A percentile compares a stretch with the other conserved stretches of the same genome.
Conservation (phyloP, 768 basidiomycete genomes). For the Dioszegia hungarica region DNA sequence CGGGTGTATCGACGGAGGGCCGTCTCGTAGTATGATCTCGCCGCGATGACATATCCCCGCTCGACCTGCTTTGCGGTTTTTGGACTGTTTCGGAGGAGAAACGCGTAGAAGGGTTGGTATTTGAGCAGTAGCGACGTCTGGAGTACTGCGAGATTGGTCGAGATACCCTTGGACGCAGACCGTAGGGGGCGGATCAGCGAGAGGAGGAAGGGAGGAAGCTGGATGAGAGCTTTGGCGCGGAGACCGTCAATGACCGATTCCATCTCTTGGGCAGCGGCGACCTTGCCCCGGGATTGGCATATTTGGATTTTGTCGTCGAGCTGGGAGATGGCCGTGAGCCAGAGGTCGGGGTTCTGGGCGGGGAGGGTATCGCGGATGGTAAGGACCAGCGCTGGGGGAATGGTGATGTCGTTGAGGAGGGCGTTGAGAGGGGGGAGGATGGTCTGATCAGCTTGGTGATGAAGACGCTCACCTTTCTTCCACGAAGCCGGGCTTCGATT, state of each 20-base stretch:
- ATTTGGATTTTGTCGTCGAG: constrained; percentile 70
- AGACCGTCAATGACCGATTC: constrained; percentile 79
- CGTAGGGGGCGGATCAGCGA: constrained; percentile 76
- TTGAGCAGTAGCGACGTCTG: constrained; percentile 83
- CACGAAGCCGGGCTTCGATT: constrained; percentile 80
- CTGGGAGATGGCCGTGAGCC: constrained; percentile 75
- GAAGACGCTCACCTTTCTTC: constrained; percentile 63
- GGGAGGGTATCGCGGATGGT: constrained; percentile 79
- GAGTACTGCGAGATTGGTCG: constrained; percentile 87
- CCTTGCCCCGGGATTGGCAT: constrained; percentile 65
- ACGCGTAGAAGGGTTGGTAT: constrained; percentile 73
- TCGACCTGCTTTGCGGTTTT: constrained; percentile 81
- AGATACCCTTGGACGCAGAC: constrained; percentile 55
- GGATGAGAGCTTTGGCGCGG: constrained; percentile 81
- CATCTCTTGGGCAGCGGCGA: constrained; percentile 79
- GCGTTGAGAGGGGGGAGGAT: constrained; percentile 82
- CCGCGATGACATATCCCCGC: constrained; percentile 73
- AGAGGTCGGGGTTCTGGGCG: constrained; percentile 60
- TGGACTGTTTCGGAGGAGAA: constrained; percentile 76
- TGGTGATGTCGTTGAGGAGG: constrained; percentile 71
- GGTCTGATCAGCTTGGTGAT: constrained; percentile 54
- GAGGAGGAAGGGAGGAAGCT: constrained; percentile 80
- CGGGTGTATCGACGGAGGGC: constrained; percentile 85
- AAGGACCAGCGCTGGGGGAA: constrained; percentile 72
- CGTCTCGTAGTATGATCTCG: constrained; percentile 91